These are phyloP conservation scores for Cruciata laevipes DNA, from an alignment of 257 asterid genomes.

Conservation along the genomic window DNA sequence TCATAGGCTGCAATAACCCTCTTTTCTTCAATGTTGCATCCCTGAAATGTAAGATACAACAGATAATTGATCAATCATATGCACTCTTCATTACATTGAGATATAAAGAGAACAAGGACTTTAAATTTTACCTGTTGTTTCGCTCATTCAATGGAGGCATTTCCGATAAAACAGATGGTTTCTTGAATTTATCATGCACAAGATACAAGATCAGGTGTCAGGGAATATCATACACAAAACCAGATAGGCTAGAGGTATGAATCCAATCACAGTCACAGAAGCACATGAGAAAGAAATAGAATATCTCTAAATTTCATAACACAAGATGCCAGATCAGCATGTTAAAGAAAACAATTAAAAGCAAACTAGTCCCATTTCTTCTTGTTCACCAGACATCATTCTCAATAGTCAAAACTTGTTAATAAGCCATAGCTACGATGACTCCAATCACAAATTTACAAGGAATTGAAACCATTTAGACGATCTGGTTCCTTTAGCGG, in stretches of 20 bases:
- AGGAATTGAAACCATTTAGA: not conserved
- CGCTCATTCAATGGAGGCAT: slow-evolving; percentile 52
- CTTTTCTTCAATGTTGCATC: slow-evolving; percentile 73
- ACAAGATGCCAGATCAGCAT: no score
- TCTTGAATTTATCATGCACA: slow-evolving; percentile 33
- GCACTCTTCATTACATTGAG: not conserved
- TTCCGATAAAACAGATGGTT: slow-evolving; percentile 54
- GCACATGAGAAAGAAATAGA: no score
- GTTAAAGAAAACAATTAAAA: slow-evolving; percentile 4
- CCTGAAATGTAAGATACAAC: slow-evolving; percentile 34
- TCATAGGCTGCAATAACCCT: slow-evolving; percentile 39
- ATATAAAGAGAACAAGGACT: not conserved
- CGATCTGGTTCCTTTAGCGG: not conserved
- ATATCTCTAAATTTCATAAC: no score
- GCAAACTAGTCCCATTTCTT: not conserved
- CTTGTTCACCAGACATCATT: no score
- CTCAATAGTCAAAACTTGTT: no score
- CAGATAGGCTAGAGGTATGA: no score
- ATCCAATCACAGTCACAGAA: no score
- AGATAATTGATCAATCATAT: not conserved
- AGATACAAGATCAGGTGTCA: not conserved
- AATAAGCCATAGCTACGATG: not conserved
- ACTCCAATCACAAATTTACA: not conserved
- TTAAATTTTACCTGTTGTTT: slow-evolving; percentile 48
- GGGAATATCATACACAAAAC: no score